phyloP scores from a whole-genome alignment of 2,329 filamentous ascomycete genomes.

The Fusarium metavorans region DNA sequence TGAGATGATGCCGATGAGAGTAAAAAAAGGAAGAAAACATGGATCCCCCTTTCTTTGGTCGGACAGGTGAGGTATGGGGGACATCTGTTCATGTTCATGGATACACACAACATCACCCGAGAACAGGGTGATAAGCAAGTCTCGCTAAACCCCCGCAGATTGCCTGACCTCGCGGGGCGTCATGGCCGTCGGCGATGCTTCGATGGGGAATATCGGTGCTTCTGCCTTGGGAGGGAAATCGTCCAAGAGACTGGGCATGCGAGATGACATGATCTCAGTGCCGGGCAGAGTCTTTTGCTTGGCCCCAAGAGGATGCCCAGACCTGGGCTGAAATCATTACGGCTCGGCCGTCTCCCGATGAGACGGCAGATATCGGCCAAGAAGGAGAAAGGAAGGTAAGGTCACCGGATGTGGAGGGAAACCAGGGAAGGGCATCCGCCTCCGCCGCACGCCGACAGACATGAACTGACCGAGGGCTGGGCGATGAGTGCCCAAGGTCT shows the following conservation, averaged over 20 bases:
- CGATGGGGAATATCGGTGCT: background rate
- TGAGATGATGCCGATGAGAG: background rate
- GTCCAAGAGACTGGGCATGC: background rate
- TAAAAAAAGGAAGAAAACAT: background rate
- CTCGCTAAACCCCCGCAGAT: constrained; percentile 8
- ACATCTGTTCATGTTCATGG: constrained; percentile 7
- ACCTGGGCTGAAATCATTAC: constrained; percentile 8
- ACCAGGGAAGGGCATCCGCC: constrained; percentile 14
- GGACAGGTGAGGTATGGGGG: background rate
- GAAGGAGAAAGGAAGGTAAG: background rate
- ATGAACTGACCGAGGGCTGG: constrained; percentile 20
- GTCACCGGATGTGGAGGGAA: constrained; percentile 18
- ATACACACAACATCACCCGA: constrained; percentile 13
- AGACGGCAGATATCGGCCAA: background rate
- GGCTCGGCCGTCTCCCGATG: background rate
- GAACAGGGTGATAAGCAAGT: constrained; percentile 2
- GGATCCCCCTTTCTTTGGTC: background rate
- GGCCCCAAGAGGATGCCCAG: background rate
- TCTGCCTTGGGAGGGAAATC: background rate
- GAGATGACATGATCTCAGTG: constrained; percentile 10
- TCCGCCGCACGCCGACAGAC: background rate
- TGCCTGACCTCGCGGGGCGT: constrained; percentile 5
- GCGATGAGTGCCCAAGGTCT: constrained; percentile 18
- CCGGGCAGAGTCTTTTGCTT: background rate
- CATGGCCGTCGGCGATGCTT: constrained; percentile 5